phyloP scores from a whole-genome alignment of 176 grass and related monocot species.

The Oryza coarctata region DNA sequence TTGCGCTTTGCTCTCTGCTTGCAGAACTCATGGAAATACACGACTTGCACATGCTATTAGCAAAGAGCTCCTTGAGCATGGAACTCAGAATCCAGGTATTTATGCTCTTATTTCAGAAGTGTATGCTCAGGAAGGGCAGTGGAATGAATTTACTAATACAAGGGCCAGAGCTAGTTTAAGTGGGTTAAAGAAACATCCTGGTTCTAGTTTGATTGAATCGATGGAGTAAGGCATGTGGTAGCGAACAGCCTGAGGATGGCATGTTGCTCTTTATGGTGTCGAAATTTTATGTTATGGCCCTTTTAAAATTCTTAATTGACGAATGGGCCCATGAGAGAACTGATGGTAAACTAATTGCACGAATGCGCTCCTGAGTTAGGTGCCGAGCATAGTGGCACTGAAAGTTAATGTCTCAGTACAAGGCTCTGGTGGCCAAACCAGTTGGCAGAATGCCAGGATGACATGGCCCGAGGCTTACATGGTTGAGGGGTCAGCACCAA shows the following conservation, averaged over 20 bases:
- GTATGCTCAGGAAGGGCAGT: slow-evolving; percentile 53
- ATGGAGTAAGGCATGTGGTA: slow-evolving; percentile 16
- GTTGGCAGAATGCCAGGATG: neutral
- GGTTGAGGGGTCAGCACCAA: neutral
- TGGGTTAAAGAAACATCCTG: slow-evolving; percentile 52
- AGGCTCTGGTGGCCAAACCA: neutral
- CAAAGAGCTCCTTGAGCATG: slow-evolving; percentile 45
- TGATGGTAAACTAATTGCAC: no score
- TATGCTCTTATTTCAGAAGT: slow-evolving; percentile 68
- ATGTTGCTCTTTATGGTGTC: neutral
- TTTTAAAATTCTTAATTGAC: neutral
- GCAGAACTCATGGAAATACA: slow-evolving; percentile 57
- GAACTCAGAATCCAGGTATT: slow-evolving; percentile 45
- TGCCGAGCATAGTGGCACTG: no score
- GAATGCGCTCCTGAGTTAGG: neutral
- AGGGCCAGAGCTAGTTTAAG: slow-evolving; percentile 42
- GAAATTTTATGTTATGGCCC: neutral
- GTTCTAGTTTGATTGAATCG: slow-evolving; percentile 61
- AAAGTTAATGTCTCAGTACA: neutral
- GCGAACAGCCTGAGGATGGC: neutral
- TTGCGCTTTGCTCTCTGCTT: slow-evolving; percentile 62
- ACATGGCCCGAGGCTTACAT: neutral
- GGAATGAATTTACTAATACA: slow-evolving; percentile 53
- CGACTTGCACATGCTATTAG: slow-evolving; percentile 48
- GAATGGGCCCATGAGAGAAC: neutral